Base-by-base conservation (phyloP, 495 filamentous ascomycete species). In the Extremus antarcticus region DNA sequence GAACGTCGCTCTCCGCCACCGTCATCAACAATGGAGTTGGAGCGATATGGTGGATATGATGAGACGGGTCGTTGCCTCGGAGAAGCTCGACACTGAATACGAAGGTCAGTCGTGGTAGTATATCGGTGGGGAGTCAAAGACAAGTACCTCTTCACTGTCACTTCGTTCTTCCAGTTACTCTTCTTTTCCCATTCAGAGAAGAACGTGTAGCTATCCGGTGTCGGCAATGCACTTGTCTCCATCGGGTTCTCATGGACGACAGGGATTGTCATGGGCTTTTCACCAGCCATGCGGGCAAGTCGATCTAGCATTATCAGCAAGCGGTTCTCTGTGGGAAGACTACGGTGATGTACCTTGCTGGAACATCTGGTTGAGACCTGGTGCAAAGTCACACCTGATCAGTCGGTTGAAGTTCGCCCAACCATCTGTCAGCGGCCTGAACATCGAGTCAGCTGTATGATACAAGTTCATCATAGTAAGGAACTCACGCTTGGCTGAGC, bases 1-100 rank as follows among this genome's bases (percentile, higher is more conserved):
- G 54, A n/a, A 25, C 19, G 52, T 72, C 69, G 47, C 67, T 58
- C 15, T 62, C 54, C n/a, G 63, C 62, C 25, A 71, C 53, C 16
- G 61, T 60, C 59, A 72, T 67, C n/a, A 70, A 51, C 25, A 71
- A 54, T 1, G 68, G 69, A 21, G 64, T 71, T 4, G 70, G 70
- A 16, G 66, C 60, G 38, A 71, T 67, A 43, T 58, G 68, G 47
- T 69, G 62, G 35, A 71, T 61, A 23, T 55, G 47, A 20, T 3
- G 47, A 25, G 57, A 63, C 15, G 58, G 56, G 40, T 70, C 59
- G 56, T 68, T 65, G 20, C 13, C 57, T 39, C 66, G 62, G 52
- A 68, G 56, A 4, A 55, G 32, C 43, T 63, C 61, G 29, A 63
- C 52, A 21, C 61, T 63, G 39, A 40, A 35, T 29, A 19, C 21